Evolutionary conservation across 306 rosid species (phyloP).

Genomic region (Cucumis melo): DNA sequence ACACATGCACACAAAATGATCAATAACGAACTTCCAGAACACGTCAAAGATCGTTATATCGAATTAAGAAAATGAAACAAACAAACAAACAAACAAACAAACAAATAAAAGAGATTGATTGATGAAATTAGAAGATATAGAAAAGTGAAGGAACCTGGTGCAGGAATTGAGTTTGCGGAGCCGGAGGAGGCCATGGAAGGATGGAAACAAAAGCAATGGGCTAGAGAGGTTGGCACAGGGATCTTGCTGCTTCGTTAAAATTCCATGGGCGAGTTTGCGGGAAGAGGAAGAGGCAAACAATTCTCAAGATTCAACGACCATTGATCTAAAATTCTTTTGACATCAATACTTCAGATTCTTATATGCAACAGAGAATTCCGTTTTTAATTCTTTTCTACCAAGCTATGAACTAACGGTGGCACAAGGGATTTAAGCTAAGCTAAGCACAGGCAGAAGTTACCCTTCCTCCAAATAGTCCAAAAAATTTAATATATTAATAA

Average conservation of each 20-base stretch:
- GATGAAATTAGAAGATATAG: neutral
- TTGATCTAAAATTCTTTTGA: neutral
- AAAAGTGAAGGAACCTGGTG: conserved; percentile 35
- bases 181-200: conserved; percentile 55
- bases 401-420: neutral
- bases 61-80: neutral
- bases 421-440: neutral
- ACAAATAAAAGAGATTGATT: neutral
- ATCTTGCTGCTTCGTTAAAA: neutral
- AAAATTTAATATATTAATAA: too few relatives aligned
- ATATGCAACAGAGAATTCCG: neutral
- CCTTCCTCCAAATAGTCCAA: neutral
- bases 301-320: neutral
- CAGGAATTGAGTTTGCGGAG: conserved; percentile 43
- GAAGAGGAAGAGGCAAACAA: neutral
- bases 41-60: neutral
- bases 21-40: neutral
- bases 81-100: too few relatives aligned
- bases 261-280: neutral
- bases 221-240: neutral
- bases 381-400: neutral
- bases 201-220: neutral
- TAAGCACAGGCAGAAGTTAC: neutral
- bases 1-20: neutral
- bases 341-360: neutral